Percentiles rank a stretch among this genome's conserved stretches.
Conservation (phyloP, 495 filamentous ascomycete genomes). For the Xylaria scruposa region DNA sequence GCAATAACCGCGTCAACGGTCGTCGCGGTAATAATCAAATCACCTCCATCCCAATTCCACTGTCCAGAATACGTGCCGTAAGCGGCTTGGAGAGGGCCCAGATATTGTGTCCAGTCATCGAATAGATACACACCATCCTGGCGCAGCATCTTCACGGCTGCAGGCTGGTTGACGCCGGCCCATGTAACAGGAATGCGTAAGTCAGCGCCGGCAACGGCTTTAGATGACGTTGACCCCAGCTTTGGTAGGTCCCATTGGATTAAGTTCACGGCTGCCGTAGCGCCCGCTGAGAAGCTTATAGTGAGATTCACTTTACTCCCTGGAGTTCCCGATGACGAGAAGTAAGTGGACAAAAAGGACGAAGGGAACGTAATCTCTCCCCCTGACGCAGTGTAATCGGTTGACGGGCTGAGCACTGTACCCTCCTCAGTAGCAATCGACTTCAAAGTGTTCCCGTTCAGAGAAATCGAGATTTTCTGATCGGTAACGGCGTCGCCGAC, state of each 20-base stretch:
- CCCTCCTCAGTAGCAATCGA: constrained; percentile 51
- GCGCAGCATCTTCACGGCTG: constrained; percentile 62
- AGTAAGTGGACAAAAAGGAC: constrained; percentile 54
- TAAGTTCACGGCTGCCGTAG: constrained; percentile 52
- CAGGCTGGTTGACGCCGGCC: constrained; percentile 54
- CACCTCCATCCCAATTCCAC: constrained; percentile 55
- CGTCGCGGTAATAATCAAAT: constrained; percentile 52
- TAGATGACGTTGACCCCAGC: constrained; percentile 46
- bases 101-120: constrained; percentile 64
- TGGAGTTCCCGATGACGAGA: constrained; percentile 45
- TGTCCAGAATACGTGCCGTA: constrained; percentile 56
- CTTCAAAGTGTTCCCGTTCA: constrained; percentile 62
- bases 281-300: constrained; percentile 59
- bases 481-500: constrained; percentile 52
- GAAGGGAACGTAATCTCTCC: constrained; percentile 55
- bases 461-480: constrained; percentile 52
- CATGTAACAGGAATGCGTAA: constrained; percentile 60
- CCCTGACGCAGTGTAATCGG: constrained; percentile 56
- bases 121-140: constrained; percentile 56
- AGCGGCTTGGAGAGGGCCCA: constrained; percentile 62
- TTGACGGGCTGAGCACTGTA: constrained; percentile 37
- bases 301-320: constrained; percentile 59
- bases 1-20: constrained; percentile 55
- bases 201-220: constrained; percentile 51
- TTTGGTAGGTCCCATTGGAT: constrained; percentile 59